A percentile compares a stretch with the other conserved stretches of the same genome.
Conservation (phyloP, 768 basidiomycete genomes). For the Rhodotorula babjevae region DNA sequence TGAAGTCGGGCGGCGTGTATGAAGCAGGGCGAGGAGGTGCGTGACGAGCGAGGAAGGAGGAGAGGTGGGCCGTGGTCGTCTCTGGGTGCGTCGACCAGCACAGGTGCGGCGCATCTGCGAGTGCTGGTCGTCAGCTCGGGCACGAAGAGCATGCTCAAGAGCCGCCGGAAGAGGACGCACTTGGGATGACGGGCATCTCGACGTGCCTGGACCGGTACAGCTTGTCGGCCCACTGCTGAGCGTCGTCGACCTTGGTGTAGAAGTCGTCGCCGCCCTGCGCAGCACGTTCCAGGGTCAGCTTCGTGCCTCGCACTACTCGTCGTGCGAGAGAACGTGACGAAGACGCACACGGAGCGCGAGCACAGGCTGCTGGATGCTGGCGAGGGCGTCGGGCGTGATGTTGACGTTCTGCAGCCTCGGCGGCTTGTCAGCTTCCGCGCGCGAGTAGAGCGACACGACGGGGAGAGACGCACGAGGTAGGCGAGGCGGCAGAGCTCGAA, state of each 20-base stretch:
- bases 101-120: background rate
- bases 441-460: accelerated
- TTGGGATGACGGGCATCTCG: background rate
- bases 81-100: background rate
- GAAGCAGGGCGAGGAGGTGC: background rate
- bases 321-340: too few species aligned
- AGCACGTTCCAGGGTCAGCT: too few species aligned
- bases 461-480: background rate
- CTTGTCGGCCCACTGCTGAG: background rate
- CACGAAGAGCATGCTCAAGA: too few species aligned
- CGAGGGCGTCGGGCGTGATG: background rate
- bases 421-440: background rate
- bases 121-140: background rate
- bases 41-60: slow-evolving; percentile 5
- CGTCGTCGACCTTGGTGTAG: background rate
- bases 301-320: background rate
- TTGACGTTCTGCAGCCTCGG: background rate
- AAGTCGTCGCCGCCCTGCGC: slow-evolving; percentile 1
- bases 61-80: background rate
- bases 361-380: background rate
- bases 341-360: background rate
- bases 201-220: background rate
- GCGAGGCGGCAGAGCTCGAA: background rate
- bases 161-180: too few species aligned
- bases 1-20: background rate